These are phyloP conservation scores for Didymella exigua DNA, from an alignment of 2,329 filamentous ascomycete species.

Conservation along the genomic window DNA sequence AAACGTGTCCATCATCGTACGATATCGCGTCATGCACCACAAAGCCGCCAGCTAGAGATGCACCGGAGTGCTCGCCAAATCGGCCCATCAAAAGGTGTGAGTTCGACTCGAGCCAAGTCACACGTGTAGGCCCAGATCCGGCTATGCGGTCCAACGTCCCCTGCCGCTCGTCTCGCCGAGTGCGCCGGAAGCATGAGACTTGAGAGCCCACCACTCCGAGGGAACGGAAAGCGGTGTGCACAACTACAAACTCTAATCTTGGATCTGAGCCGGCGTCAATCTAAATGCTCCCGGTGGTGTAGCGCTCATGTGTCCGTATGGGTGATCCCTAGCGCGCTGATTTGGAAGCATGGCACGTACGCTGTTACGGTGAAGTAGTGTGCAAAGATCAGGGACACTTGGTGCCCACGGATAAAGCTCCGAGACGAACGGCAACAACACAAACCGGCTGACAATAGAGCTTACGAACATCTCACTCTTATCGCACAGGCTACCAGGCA, in stretches of 20 bases:
- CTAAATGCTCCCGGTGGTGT: neutral
- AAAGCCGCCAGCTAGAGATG: neutral
- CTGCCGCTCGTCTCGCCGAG: neutral
- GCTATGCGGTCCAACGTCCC: conserved; percentile 1
- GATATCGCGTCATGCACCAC: neutral
- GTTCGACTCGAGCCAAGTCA: neutral
- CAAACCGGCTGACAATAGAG: neutral
- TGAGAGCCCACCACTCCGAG: neutral
- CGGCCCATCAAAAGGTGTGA: neutral
- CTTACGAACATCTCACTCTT: neutral
- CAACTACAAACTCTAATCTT: neutral
- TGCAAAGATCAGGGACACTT: neutral
- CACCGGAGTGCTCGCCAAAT: neutral
- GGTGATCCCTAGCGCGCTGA: neutral
- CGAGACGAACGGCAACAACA: neutral
- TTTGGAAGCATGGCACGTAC: neutral
- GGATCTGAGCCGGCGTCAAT: neutral
- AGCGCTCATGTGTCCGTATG: neutral
- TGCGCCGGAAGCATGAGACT: neutral
- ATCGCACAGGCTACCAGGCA: neutral
- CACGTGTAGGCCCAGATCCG: neutral
- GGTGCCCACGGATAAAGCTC: neutral
- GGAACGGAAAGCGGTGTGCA: conserved; percentile 2
- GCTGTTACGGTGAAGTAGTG: conserved; percentile 1
- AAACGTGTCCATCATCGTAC: neutral